Evolutionary conservation across 2,329 filamentous ascomycete species (phyloP).

Genomic region (Chaetothyriales sp.): DNA sequence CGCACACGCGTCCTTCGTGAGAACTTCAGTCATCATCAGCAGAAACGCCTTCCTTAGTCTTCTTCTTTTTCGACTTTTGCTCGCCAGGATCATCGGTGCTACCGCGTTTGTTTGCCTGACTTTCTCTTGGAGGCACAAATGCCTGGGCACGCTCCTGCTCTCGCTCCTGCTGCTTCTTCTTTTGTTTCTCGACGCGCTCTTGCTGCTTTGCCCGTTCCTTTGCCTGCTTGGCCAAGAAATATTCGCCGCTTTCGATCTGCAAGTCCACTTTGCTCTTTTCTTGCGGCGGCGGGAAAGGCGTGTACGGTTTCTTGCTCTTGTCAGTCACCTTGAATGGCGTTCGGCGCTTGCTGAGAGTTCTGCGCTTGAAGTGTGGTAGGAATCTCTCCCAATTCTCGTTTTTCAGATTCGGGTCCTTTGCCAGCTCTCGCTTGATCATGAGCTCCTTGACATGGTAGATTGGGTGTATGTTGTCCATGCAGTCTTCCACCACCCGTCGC

Average conservation of each 20-base stretch:
- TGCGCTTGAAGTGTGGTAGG: constrained; percentile 92
- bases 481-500: constrained; percentile 77
- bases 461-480: constrained; percentile 85
- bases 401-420: constrained; percentile 72
- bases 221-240: constrained; percentile 83
- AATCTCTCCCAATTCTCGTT: constrained; percentile 93
- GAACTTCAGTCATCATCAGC: constrained; percentile 4
- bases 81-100: constrained; percentile 34
- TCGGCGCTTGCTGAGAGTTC: constrained; percentile 68
- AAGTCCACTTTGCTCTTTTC: constrained; percentile 98
- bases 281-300: constrained; percentile 86
- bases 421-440: constrained; percentile 85
- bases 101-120: constrained; percentile 41
- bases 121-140: constrained; percentile 75
- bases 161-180: constrained; percentile 75
- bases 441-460: constrained; percentile 90
- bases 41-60: constrained; percentile 23
- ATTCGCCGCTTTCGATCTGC: constrained; percentile 96
- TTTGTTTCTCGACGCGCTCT: constrained; percentile 70
- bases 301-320: constrained; percentile 89
- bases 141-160: constrained; percentile 70
- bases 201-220: constrained; percentile 72
- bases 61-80: constrained; percentile 25
- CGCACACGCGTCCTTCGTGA: neutral
- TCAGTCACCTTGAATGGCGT: constrained; percentile 76